Evolutionary conservation across 2,329 filamentous ascomycete genomes (phyloP).

Genomic region (Fonsecaea pugnacius): DNA sequence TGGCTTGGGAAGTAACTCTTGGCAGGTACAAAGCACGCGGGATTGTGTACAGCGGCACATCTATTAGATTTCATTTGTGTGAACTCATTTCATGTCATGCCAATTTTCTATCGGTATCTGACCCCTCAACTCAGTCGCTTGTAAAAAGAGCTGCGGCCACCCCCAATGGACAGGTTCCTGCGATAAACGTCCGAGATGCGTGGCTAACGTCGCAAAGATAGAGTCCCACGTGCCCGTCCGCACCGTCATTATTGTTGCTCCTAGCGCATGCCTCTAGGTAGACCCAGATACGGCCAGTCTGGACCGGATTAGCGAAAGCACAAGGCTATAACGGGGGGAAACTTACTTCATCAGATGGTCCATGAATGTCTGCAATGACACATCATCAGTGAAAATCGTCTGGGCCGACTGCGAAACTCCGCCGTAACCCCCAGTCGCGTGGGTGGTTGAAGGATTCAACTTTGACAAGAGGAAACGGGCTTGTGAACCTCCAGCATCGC

Average conservation of each 20-base stretch:
- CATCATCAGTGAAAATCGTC: conserved; percentile 98
- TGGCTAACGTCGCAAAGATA: neutral
- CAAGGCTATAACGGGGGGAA: neutral
- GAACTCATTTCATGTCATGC: neutral
- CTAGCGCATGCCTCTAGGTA: conserved; percentile 43
- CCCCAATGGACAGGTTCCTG: neutral
- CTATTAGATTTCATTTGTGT: neutral
- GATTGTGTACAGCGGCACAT: neutral
- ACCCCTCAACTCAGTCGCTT: neutral
- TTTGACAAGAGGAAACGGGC: conserved; percentile 96
- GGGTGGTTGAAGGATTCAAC: conserved; percentile 95
- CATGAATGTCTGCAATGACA: conserved; percentile 98
- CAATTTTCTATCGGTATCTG: neutral
- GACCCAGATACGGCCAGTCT: conserved; percentile 58
- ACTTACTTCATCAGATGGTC: conserved; percentile 98
- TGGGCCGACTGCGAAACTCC: conserved; percentile 88
- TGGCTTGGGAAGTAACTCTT: neutral
- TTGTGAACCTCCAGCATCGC: conserved; percentile 96
- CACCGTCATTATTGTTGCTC: neutral
- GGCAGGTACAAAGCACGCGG: neutral
- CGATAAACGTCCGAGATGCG: neutral
- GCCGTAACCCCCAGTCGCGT: conserved; percentile 90
- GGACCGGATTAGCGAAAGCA: conserved; percentile 39
- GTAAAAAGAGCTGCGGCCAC: neutral
- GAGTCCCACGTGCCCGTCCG: neutral